phyloP scores from a whole-genome alignment of 2,329 filamentous ascomycete species.

The Fonsecaea erecta region DNA sequence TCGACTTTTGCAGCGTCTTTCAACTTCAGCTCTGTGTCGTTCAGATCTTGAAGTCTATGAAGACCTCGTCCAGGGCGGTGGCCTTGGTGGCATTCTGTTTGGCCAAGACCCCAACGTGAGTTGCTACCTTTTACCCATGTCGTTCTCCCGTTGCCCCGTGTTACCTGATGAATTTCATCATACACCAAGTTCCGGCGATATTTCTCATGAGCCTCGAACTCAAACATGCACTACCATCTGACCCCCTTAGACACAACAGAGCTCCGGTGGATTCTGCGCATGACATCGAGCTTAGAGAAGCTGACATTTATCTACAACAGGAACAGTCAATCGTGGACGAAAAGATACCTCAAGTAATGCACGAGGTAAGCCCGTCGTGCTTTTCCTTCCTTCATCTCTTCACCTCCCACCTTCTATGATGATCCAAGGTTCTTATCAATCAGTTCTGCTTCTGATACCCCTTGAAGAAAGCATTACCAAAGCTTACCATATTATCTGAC shows the following conservation, averaged over 20 bases:
- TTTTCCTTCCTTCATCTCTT: neutral
- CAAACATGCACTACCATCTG: conserved; percentile 68
- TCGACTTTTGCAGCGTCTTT: neutral
- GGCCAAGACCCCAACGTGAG: neutral
- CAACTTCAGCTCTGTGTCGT: neutral
- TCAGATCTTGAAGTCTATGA: neutral
- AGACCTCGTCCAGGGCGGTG: neutral
- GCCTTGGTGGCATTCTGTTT: neutral
- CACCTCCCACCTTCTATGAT: conserved; percentile 46
- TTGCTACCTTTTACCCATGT: neutral
- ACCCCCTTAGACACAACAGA: conserved; percentile 35
- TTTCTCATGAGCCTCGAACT: conserved; percentile 60
- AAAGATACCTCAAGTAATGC: neutral
- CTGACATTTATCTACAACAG: neutral
- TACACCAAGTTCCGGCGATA: conserved; percentile 58
- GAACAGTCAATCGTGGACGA: neutral
- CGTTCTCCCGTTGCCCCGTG: neutral
- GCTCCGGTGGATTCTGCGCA: neutral
- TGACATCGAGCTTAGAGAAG: neutral
- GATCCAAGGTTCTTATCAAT: conserved; percentile 54
- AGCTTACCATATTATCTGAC: conserved; percentile 58
- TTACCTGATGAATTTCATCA: conserved; percentile 48
- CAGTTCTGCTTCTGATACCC: conserved; percentile 68
- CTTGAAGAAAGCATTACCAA: conserved; percentile 63
- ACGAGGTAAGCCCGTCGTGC: neutral